Evolutionary conservation across 805 yeast genomes (phyloP).

Genomic region (Pichia kluyveri): DNA sequence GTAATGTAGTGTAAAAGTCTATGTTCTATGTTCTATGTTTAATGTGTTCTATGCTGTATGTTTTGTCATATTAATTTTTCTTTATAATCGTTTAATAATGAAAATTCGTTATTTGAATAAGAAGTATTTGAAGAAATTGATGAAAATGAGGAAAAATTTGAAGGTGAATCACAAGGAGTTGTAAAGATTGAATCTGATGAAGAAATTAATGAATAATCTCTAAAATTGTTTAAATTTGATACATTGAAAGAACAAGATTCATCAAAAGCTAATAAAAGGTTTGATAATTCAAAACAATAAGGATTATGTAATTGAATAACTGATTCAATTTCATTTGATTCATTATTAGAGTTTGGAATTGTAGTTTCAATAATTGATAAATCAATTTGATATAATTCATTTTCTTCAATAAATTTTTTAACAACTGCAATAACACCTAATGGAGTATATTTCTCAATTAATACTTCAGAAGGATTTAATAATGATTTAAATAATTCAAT

Average conservation of each 20-base stretch:
- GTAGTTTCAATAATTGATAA: conserved; percentile 3
- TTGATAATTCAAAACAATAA: conserved; percentile 10
- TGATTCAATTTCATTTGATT: not conserved
- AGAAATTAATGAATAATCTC: conserved; percentile 1
- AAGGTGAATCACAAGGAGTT: conserved; percentile 23
- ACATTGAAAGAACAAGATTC: conserved; percentile 5
- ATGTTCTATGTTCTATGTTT: not conserved
- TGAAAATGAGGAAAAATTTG: conserved; percentile 25
- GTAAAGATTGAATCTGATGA: conserved; percentile 14
- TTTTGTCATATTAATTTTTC: not conserved
- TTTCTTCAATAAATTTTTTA: conserved; percentile 22
- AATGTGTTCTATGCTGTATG: not conserved
- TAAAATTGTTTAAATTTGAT: not conserved
- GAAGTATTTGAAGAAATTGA: conserved; percentile 25
- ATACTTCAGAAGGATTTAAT: conserved; percentile 40
- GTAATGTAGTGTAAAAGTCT: too few relatives aligned
- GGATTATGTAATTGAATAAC: not conserved
- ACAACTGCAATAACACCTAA: conserved; percentile 46
- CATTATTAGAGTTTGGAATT: not conserved
- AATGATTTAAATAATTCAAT: conserved; percentile 36
- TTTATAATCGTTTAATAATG: not conserved
- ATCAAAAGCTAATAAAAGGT: conserved; percentile 10
- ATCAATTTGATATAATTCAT: conserved; percentile 14
- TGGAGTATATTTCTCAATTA: conserved; percentile 40
- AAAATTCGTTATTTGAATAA: not conserved